Evolutionary conservation across 768 basidiomycete species (phyloP), one percentile per base, ranked within the genome.

Genomic region (Leccinellum rugosiceps): DNA sequence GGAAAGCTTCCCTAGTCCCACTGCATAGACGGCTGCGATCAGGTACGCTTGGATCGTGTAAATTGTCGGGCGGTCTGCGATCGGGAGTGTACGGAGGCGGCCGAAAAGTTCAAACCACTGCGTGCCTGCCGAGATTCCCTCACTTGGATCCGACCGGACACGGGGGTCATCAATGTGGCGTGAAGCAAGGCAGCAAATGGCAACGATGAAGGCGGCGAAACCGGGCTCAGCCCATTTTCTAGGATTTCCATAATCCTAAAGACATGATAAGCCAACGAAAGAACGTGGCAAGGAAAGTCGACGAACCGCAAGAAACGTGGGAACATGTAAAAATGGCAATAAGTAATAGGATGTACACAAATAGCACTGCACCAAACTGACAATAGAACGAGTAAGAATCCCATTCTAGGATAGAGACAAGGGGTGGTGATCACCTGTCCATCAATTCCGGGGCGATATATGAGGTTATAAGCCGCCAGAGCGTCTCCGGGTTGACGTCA

Each of bases 201-300:
- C 83, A n/a, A 96, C 92, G 59, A 96, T 91, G 68, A 95, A 94
- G 10, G 93, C 87, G 41, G 90, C 92, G 66, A 97, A 97, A 9
- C 94, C 94, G 8, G 94, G 92, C 73, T 95, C 93, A 50, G 88
- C 91, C 94, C 94, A 96, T 78, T 94, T 94, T 73, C 85, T 83
- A 51, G 94, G 94, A 62, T 94, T 91, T 43, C 91, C 92, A 69
- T 97, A 97, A 72, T 97, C 94, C 88, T 91, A 61, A 2, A 55
- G 52, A 46, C 35, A 55, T 13, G 34, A 53, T 68, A 63, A 63
- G 72, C 8, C 32, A 53, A 52, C 17, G 58, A 57, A 46, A 26
- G 19, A 57, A 35, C 52, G 31, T 31, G 11, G 31, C 28, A 21
- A 48, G 51, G 43, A 51, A 61, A 53, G 41, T 56, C 34, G 2